These are phyloP conservation scores for Backusella circina DNA, from an alignment of 192 early-diverging fungal species.

Conservation along the genomic window DNA sequence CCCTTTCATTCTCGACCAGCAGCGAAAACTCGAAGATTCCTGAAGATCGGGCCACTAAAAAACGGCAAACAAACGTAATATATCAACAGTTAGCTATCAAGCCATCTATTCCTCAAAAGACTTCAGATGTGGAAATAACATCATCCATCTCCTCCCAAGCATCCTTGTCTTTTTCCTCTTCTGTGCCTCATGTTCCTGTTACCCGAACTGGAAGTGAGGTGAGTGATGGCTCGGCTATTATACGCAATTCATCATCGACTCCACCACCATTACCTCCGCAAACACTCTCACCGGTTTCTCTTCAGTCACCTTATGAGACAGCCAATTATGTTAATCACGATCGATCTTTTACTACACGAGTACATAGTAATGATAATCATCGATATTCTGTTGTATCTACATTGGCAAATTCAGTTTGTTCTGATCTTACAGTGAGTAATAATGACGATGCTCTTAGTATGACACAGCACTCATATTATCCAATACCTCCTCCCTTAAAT, in stretches of 20 bases:
- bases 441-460: not conserved
- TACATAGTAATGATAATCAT: not conserved
- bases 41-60: not conserved
- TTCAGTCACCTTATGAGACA: not conserved
- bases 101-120: not conserved
- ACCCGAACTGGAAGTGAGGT: conserved; percentile 6
- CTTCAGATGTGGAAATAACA: not conserved
- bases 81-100: not conserved
- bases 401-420: not conserved
- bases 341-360: not conserved
- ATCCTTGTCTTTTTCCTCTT: conserved; percentile 1
- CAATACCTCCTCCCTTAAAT: not conserved
- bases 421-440: not conserved
- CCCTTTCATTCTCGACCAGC: not conserved
- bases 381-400: not conserved
- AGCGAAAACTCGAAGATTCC: not conserved
- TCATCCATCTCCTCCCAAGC: not conserved
- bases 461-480: not conserved
- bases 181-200: not conserved
- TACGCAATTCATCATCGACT: not conserved
- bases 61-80: not conserved
- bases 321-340: not conserved
- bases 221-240: not conserved
- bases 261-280: not conserved
- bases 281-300: not conserved